Percentiles rank a stretch among this genome's conserved stretches.
These are phyloP conservation scores for Emmonsiellopsis sp. DNA, from an alignment of 2,329 filamentous ascomycete species.

Conservation along the genomic window DNA sequence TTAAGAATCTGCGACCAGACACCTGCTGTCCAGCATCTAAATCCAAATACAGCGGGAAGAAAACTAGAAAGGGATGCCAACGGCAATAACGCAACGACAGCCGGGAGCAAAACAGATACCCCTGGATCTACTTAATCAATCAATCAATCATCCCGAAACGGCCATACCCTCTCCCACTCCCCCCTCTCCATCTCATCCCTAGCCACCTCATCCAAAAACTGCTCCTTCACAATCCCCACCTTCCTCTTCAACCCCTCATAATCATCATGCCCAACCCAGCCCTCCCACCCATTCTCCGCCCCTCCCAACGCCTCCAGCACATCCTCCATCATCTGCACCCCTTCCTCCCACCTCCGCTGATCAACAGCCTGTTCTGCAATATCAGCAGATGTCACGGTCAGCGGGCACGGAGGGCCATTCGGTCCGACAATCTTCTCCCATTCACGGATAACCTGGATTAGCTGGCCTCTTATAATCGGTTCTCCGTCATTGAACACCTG, in stretches of 20 bases:
- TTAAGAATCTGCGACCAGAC: too few species aligned
- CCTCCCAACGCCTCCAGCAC: constrained; percentile 4
- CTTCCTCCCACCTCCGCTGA: constrained; percentile 4
- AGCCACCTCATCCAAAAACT: constrained; percentile 2
- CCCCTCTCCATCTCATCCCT: neutral
- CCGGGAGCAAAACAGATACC: neutral
- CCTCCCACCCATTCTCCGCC: constrained; percentile 4
- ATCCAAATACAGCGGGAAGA: neutral
- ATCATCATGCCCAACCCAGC: constrained; percentile 5
- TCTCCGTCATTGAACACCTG: constrained; percentile 4
- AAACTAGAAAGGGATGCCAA: neutral
- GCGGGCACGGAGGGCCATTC: neutral
- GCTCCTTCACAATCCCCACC: neutral
- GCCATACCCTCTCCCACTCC: neutral
- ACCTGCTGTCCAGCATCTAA: neutral
- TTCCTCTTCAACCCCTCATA: constrained; percentile 2
- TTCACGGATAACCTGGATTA: constrained; percentile 1
- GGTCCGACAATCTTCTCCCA: constrained; percentile 2
- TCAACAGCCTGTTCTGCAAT: constrained; percentile 3
- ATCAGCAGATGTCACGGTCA: neutral
- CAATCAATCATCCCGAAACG: neutral
- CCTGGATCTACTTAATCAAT: neutral
- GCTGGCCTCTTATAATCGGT: constrained; percentile 3
- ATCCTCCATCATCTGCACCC: constrained; percentile 4
- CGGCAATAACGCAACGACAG: neutral